phyloP scores from a whole-genome alignment of 768 basidiomycete species.

The Agrocybe pediades region DNA sequence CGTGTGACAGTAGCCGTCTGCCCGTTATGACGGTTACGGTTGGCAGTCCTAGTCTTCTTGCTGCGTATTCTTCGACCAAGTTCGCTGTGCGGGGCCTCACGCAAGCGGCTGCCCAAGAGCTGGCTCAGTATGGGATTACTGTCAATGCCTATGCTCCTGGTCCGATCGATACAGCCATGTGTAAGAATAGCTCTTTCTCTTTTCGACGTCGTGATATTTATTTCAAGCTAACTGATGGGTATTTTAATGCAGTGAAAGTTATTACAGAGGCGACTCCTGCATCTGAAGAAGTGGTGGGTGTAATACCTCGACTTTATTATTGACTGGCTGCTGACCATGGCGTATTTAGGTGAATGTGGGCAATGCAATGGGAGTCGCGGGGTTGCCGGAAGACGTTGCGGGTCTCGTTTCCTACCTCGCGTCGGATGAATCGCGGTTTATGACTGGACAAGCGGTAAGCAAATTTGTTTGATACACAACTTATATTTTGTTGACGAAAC shows the following conservation, averaged over 20 bases:
- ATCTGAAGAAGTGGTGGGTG: not conserved
- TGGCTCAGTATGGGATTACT: constrained; percentile 25
- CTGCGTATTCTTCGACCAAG: not conserved
- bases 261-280: not conserved
- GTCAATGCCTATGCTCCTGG: constrained; percentile 31
- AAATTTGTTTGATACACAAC: not conserved
- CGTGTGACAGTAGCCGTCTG: no score
- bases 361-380: constrained; percentile 19
- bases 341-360: constrained; percentile 7
- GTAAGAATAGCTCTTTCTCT: constrained; percentile 4
- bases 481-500: not conserved
- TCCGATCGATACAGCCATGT: constrained; percentile 26
- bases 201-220: not conserved
- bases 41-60: not conserved
- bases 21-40: no score
- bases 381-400: constrained; percentile 34
- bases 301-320: not conserved
- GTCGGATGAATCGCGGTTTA: constrained; percentile 33
- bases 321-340: not conserved
- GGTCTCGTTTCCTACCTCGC: constrained; percentile 34
- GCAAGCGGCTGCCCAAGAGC: constrained; percentile 17
- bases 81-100: constrained; percentile 5
- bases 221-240: not conserved
- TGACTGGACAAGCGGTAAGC: constrained; percentile 29
- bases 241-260: not conserved